phyloP scores from a whole-genome alignment of 805 yeast genomes.

The Candida gorgasii region DNA sequence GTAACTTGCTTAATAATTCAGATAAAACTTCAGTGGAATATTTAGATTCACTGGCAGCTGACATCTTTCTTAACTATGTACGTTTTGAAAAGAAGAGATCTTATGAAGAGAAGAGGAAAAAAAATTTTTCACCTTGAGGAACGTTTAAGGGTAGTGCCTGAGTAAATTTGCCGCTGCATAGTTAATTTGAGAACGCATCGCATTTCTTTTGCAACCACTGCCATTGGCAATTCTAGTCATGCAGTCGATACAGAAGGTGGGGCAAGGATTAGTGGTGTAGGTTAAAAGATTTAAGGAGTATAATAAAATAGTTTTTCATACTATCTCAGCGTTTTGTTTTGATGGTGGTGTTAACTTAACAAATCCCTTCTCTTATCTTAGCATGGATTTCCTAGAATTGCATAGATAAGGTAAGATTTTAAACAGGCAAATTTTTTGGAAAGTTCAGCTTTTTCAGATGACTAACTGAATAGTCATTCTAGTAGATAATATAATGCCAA shows the following conservation, averaged over 20 bases:
- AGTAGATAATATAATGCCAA: too few species aligned
- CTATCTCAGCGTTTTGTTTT: too few species aligned
- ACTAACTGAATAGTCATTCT: too few species aligned
- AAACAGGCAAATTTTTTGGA: too few species aligned
- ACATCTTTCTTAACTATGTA: constrained; percentile 26
- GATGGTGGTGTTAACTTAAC: too few species aligned
- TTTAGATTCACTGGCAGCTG: constrained; percentile 59
- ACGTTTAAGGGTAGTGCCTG: constrained; percentile 8
- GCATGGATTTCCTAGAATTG: too few species aligned
- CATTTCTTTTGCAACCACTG: constrained; percentile 3
- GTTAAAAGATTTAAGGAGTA: too few species aligned
- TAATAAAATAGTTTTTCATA: too few species aligned
- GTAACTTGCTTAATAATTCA: constrained; percentile 89
- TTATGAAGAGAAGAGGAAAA: constrained; percentile 10
- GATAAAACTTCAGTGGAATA: constrained; percentile 79
- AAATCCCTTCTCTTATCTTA: too few species aligned
- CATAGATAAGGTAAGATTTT: too few species aligned
- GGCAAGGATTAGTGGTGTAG: background rate
- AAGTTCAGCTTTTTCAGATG: too few species aligned
- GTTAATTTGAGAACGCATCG: constrained; percentile 5
- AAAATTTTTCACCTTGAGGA: constrained; percentile 4
- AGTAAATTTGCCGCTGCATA: background rate
- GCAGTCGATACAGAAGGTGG: background rate
- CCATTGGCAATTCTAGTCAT: background rate
- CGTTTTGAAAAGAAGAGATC: background rate